Base-by-base conservation (phyloP, 352 stramenopile genomes). In the Vaucheria bursata region DNA sequence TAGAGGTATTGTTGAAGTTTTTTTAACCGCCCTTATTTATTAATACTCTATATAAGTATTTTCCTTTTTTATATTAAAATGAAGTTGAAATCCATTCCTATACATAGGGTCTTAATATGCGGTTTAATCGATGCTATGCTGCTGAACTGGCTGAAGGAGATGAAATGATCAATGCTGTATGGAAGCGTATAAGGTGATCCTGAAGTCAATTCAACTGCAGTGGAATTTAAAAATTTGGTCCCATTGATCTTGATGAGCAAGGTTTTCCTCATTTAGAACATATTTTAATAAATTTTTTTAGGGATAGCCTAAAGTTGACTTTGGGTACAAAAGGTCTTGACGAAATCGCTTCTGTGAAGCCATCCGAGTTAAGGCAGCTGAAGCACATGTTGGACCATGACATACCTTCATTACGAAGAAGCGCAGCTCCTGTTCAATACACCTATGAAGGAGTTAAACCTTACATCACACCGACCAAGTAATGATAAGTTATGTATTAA, bases 81-180 rank as follows among this genome's bases (percentile, higher is more conserved):
- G 0, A 12, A 8, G 32, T 70, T 7, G 0, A 73, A 73, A 38
- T 32, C 0, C 18, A 73, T 0, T 65, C 12, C 67, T 5, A 67
- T n/a, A 0, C 2, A 2, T 6, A 40, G 36, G 31, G 0, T 18
- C 6, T 1, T 1, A 37, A 71, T 7, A 0, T 68, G 73, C 7
- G 25, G 6, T 70, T 75, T 7, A 8, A 37, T 49, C 75, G 89
- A 8, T 90, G 92, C 0, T 97, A 99, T 85, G 89, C 92, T 1
- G 89, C 90, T 49, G 91, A 97, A 86, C 86, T 99, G n/a, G 91
- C 90, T 12, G 95, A 98, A 70, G 92, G 91, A 68, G 95, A 99
- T 83, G 95, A 99, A 85, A 98, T 97, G 80, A 92, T 97, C 66
- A 85, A 95, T 31, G 93, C 90, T 12, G 80, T 96, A n/a, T 97